Conservation (phyloP, 1,284 basidiomycete genomes). For the Rhodotorula sp. region DNA sequence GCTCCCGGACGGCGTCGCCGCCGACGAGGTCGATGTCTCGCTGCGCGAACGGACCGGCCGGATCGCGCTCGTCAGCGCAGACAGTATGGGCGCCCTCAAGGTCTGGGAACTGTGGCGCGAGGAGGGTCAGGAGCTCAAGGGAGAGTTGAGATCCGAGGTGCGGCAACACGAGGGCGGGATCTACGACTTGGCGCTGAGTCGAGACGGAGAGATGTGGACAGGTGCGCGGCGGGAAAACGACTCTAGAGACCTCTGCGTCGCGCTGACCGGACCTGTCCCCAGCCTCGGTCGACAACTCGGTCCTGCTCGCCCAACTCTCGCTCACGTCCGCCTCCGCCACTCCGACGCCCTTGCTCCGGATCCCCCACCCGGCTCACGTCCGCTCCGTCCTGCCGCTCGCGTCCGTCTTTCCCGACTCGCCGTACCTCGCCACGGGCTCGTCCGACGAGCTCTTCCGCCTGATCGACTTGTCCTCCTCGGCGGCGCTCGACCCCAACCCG, state of each 20-base stretch:
- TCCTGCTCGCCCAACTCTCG: conserved; percentile 56
- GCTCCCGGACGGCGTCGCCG: background rate
- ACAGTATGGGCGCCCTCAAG: conserved; percentile 42
- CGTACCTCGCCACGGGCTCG: conserved; percentile 65
- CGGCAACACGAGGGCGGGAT: conserved; percentile 65
- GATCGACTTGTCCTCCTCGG: conserved; percentile 43
- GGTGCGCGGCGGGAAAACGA: conserved; percentile 54
- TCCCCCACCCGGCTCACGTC: conserved; percentile 67
- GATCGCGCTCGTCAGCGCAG: conserved; percentile 51
- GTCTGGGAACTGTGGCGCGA: conserved; percentile 62
- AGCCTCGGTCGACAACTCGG: conserved; percentile 85
- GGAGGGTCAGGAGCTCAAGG: conserved; percentile 47
- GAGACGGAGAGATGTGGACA: conserved; percentile 72
- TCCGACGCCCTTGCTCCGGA: conserved; percentile 55
- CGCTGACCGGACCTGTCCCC: background rate
- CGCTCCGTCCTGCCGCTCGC: conserved; percentile 68
- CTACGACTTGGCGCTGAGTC: conserved; percentile 64
- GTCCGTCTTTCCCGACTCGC: conserved; percentile 47
- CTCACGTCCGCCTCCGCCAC: conserved; percentile 50
- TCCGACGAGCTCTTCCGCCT: conserved; percentile 76
- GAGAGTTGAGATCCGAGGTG: conserved; percentile 56
- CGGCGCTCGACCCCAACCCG: conserved; percentile 29
- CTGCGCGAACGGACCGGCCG: conserved; percentile 56
- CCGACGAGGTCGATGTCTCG: conserved; percentile 17
- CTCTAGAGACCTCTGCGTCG: too few species aligned